Conservation (phyloP, 164 flowering plant genomes). For the Dillenia turbinata region DNA sequence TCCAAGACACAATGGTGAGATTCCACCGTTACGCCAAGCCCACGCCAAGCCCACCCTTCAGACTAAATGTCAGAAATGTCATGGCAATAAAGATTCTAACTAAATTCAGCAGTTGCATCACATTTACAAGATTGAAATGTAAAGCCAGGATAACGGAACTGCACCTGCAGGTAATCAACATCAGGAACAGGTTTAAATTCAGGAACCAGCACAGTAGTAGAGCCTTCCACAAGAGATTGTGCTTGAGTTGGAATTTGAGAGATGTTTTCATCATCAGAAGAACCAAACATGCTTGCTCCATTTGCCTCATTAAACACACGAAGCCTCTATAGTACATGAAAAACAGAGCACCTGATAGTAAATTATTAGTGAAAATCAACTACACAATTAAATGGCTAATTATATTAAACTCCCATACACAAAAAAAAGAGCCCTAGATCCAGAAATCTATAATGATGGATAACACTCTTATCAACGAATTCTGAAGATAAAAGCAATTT, state of each 20-base stretch:
- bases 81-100: too few relatives aligned
- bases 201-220: slow-evolving; percentile 52
- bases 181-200: slow-evolving; percentile 72
- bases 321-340: slow-evolving; percentile 69
- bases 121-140: too few relatives aligned
- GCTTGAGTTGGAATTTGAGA: slow-evolving; percentile 77
- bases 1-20: too few relatives aligned
- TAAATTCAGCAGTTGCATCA: too few relatives aligned
- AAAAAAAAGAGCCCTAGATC: neutral
- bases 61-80: too few relatives aligned
- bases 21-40: too few relatives aligned
- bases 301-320: slow-evolving; percentile 39
- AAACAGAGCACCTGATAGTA: slow-evolving; percentile 57
- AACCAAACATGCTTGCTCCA: slow-evolving; percentile 43
- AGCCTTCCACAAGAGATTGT: slow-evolving; percentile 70
- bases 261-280: slow-evolving; percentile 51
- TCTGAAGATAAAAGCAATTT: too few relatives aligned
- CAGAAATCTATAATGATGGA: neutral
- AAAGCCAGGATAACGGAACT: neutral
- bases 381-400: slow-evolving; percentile 12
- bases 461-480: too few relatives aligned
- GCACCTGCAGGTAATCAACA: slow-evolving; percentile 91
- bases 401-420: neutral
- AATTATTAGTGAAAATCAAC: slow-evolving; percentile 72
- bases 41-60: too few relatives aligned